Evolutionary conservation across 2,329 filamentous ascomycete species (phyloP).

Genomic region (Elsinoe australis): DNA sequence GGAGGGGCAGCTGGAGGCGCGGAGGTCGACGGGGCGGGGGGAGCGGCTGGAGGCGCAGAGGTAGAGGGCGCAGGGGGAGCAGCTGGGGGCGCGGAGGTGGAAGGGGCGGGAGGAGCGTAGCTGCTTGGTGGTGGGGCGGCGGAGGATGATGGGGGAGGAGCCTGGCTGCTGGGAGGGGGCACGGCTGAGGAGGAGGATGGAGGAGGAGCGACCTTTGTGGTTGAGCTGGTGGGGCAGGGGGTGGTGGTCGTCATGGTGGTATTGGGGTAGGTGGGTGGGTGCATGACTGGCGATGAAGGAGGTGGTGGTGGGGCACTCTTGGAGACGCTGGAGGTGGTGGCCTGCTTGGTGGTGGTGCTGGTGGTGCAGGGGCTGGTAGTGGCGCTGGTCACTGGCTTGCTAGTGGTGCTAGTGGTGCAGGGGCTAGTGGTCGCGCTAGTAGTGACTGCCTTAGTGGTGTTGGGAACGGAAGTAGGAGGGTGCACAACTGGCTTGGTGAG

Average conservation of each 20-base stretch:
- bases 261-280: slow-evolving; percentile 11
- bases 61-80: neutral
- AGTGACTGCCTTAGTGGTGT: neutral
- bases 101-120: neutral
- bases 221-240: neutral
- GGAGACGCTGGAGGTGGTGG: too few relatives aligned
- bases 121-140: neutral
- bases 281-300: neutral
- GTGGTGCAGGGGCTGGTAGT: slow-evolving; percentile 10
- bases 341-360: neutral
- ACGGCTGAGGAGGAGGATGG: neutral
- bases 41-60: neutral
- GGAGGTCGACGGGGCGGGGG: neutral
- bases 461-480: slow-evolving; percentile 10
- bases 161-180: neutral
- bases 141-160: neutral
- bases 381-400: too few relatives aligned
- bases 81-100: neutral
- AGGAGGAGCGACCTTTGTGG: neutral
- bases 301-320: too few relatives aligned
- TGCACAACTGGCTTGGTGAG: slow-evolving; percentile 16
- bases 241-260: slow-evolving; percentile 2
- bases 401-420: slow-evolving; percentile 1
- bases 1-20: neutral
- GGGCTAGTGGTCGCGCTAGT: slow-evolving; percentile 9